phyloP scores from a whole-genome alignment of 306 rosid species.

The Spatholobus suberectus region DNA sequence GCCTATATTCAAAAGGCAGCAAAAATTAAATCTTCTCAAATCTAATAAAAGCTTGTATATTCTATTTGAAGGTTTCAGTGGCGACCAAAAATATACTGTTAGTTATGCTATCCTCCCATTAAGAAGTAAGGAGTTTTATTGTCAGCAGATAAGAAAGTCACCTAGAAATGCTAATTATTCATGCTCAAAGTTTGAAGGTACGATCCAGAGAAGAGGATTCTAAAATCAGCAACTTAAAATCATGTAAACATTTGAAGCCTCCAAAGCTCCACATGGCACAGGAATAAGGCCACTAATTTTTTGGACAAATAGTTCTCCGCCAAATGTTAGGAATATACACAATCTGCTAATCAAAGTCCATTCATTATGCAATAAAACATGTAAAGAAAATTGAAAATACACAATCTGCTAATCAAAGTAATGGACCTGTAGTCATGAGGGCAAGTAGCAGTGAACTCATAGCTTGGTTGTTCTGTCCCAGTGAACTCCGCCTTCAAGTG shows the following conservation, averaged over 20 bases:
- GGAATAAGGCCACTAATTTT: not conserved
- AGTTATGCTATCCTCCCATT: not conserved
- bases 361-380: too few species aligned
- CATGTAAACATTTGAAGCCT: slow-evolving; percentile 2
- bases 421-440: too few species aligned
- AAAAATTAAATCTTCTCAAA: slow-evolving; percentile 2
- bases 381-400: too few species aligned
- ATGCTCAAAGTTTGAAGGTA: not conserved
- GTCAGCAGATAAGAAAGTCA: not conserved
- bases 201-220: not conserved
- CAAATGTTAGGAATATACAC: slow-evolving; percentile 17
- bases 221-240: slow-evolving; percentile 8
- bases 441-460: too few species aligned
- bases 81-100: not conserved
- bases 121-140: not conserved
- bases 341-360: too few species aligned
- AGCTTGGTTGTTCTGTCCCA: too few species aligned
- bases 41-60: not conserved
- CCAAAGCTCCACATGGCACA: not conserved
- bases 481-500: too few species aligned
- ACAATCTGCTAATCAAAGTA: too few species aligned
- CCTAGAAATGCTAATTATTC: slow-evolving; percentile 2
- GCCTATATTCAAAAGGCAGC: not conserved
- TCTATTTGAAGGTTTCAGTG: not conserved
- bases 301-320: not conserved